phyloP scores from a whole-genome alignment of 108 stramenopile species.

The Cyclotella distinguenda region DNA sequence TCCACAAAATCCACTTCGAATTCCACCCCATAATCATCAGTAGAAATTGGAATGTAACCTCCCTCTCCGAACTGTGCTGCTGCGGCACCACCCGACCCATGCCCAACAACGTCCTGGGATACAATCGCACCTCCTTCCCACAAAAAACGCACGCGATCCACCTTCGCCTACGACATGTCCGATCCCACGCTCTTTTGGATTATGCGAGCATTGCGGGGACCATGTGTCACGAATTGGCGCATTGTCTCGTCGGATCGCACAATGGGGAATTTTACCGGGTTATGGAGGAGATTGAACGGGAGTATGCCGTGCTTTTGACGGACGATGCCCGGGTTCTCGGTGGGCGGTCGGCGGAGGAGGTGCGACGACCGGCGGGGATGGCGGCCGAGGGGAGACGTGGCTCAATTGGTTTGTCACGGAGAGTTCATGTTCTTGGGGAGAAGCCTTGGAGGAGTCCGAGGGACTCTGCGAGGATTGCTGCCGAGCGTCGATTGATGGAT shows the following conservation, averaged over 20 bases:
- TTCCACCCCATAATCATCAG: constrained; percentile 62
- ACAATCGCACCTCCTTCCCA: constrained; percentile 57
- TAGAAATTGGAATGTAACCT: constrained; percentile 61
- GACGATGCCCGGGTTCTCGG: background rate
- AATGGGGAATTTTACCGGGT: constrained; percentile 67
- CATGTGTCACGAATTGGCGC: constrained; percentile 82
- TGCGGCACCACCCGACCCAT: constrained; percentile 61
- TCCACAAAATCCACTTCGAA: constrained; percentile 63
- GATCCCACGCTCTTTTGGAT: constrained; percentile 34
- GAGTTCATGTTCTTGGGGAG: constrained; percentile 19
- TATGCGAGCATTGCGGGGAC: constrained; percentile 79
- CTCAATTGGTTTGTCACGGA: constrained; percentile 2
- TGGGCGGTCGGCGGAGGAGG: constrained; percentile 4
- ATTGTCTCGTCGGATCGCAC: constrained; percentile 63
- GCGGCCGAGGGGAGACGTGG: constrained; percentile 16
- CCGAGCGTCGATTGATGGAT: constrained; percentile 44
- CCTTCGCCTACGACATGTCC: constrained; percentile 68
- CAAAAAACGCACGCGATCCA: constrained; percentile 59
- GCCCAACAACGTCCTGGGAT: constrained; percentile 73
- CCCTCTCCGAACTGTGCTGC: constrained; percentile 82
- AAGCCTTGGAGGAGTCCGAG: constrained; percentile 16
- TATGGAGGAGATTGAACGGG: constrained; percentile 82
- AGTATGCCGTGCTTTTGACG: constrained; percentile 53
- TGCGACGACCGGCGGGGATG: background rate
- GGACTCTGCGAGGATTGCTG: constrained; percentile 45